These are phyloP conservation scores for Macrocystidia cucumis DNA, from an alignment of 1,284 basidiomycete genomes.

Conservation along the genomic window DNA sequence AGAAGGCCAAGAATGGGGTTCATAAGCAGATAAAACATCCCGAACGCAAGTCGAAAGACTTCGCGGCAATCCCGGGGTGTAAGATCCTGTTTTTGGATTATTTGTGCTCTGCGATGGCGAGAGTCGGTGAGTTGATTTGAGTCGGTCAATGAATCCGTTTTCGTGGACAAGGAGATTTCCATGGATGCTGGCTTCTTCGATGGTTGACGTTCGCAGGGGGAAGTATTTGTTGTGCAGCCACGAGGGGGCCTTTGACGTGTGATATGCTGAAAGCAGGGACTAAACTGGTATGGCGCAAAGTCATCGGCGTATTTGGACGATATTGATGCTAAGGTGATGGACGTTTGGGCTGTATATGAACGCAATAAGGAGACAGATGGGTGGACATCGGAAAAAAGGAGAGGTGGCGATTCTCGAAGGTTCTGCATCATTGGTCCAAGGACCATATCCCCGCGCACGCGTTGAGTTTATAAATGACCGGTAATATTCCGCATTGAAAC, in stretches of 20 bases:
- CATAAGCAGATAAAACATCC: conserved; percentile 20
- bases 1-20: conserved; percentile 19
- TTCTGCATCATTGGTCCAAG: conserved; percentile 15
- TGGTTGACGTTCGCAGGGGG: conserved; percentile 13
- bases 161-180: conserved; percentile 15
- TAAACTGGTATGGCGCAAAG: conserved; percentile 8
- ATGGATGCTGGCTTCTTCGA: conserved; percentile 16
- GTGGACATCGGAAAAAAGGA: conserved; percentile 11
- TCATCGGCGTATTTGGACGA: conserved; percentile 6
- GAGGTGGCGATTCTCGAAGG: conserved; percentile 8
- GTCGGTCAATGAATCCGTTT: conserved; percentile 15
- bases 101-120: conserved; percentile 8
- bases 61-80: conserved; percentile 15
- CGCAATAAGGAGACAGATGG: conserved; percentile 1
- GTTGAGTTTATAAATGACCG: conserved; percentile 16
- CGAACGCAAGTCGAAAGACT: conserved; percentile 17
- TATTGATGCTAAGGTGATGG: conserved; percentile 7
- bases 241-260: conserved; percentile 9
- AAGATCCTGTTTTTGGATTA: conserved; percentile 12
- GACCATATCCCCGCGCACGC: conserved; percentile 13
- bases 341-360: conserved; percentile 7
- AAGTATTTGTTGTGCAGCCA: conserved; percentile 11
- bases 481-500: conserved; percentile 21
- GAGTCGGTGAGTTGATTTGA: conserved; percentile 19
- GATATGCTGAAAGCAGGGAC: conserved; percentile 11